Conservation (phyloP, 2,329 filamentous ascomycete species). For the Epichloe typhina region DNA sequence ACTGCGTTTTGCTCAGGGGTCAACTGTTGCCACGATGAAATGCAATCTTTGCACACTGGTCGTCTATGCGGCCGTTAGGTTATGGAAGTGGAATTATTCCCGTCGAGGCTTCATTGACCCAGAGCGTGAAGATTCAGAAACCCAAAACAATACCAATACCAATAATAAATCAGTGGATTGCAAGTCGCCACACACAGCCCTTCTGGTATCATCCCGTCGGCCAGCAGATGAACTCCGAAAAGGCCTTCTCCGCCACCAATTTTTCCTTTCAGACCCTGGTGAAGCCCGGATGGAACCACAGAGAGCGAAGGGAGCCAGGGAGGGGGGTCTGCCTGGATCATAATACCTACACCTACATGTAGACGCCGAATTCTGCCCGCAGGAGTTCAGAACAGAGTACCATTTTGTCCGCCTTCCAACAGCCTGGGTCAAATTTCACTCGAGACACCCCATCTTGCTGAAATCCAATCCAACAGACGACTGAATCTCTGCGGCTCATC, state of each 20-base stretch:
- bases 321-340: background rate
- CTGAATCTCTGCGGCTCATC: background rate
- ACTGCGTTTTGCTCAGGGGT: too few relatives aligned
- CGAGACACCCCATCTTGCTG: background rate
- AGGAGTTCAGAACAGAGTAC: constrained; percentile 4
- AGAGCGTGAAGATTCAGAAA: too few relatives aligned
- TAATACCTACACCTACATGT: too few relatives aligned
- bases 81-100: too few relatives aligned
- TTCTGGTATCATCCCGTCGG: background rate
- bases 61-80: too few relatives aligned
- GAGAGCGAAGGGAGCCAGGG: background rate
- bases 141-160: too few relatives aligned
- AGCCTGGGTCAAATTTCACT: background rate
- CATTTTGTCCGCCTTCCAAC: constrained; percentile 1
- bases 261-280: constrained; percentile 7
- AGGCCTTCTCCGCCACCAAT: constrained; percentile 14
- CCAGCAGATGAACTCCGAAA: background rate
- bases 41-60: too few relatives aligned
- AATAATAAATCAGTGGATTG: background rate
- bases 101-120: too few relatives aligned
- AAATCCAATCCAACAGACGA: background rate
- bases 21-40: too few relatives aligned
- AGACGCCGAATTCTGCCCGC: background rate
- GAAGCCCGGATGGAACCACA: constrained; percentile 1
- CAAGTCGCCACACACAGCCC: background rate